phyloP scores from a whole-genome alignment of 2,329 filamentous ascomycete genomes.

The Bertia moriformis region DNA sequence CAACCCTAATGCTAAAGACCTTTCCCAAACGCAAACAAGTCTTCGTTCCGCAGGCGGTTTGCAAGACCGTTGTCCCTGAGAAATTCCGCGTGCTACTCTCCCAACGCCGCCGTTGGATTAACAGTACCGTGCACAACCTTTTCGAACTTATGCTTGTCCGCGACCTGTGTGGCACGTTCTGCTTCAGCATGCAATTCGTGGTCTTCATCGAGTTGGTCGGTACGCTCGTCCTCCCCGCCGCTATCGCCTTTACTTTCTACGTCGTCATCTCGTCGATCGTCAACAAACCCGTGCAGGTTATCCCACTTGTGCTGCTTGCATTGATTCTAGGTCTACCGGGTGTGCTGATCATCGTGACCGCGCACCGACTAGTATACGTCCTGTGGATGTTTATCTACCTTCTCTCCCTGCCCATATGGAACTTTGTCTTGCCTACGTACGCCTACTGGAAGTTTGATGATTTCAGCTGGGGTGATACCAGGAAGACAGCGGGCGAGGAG shows the following conservation, averaged over 20 bases:
- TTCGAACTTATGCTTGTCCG: conserved; percentile 94
- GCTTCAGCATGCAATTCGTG: conserved; percentile 99
- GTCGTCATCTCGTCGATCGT: conserved; percentile 81
- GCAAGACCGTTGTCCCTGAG: conserved; percentile 94
- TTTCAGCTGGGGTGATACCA: conserved; percentile 96
- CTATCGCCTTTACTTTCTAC: conserved; percentile 94
- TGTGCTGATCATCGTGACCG: conserved; percentile 80
- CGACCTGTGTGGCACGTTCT: conserved; percentile 95
- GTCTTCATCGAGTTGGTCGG: conserved; percentile 90
- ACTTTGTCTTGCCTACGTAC: conserved; percentile 85
- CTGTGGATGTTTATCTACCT: conserved; percentile 97
- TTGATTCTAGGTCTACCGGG: conserved; percentile 89
- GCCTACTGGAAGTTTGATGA: conserved; percentile 99
- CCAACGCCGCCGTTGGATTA: conserved; percentile 95
- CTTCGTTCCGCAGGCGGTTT: conserved; percentile 94
- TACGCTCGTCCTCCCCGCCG: conserved; percentile 85
- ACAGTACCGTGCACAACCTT: conserved; percentile 95
- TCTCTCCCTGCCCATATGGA: conserved; percentile 86
- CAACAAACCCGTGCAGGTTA: conserved; percentile 62
- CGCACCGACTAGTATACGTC: conserved; percentile 83
- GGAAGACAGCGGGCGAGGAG: conserved; percentile 85
- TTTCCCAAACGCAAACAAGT: conserved; percentile 99
- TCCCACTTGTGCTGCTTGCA: conserved; percentile 75
- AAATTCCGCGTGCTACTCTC: conserved; percentile 83
- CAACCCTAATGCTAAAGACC: conserved; percentile 93